Conservation (phyloP, 306 rosid species). For the Chamaecrista fasciculata region DNA sequence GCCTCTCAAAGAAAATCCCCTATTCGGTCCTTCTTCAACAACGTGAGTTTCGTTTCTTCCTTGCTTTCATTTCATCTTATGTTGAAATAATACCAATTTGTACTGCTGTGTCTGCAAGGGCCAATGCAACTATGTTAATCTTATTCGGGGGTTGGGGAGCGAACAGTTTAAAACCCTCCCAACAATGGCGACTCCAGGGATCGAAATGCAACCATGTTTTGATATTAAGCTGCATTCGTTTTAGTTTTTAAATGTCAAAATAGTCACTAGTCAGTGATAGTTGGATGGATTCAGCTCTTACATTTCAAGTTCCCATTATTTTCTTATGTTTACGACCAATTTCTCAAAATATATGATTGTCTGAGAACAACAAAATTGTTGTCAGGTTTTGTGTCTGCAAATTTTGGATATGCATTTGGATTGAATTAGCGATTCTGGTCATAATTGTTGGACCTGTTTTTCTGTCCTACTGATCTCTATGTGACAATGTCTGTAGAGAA, state of each 20-base stretch:
- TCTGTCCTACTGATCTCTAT: constrained; percentile 12
- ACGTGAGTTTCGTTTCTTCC: constrained; percentile 45
- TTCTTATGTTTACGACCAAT: background rate
- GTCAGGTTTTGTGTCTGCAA: background rate
- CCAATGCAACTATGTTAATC: no score
- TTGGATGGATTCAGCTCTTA: background rate
- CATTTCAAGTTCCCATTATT: background rate
- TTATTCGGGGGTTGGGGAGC: no score
- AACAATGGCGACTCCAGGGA: no score
- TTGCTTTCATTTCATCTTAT: background rate
- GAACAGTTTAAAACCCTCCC: no score
- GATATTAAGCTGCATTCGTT: background rate
- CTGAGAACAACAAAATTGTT: background rate
- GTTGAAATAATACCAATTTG: no score
- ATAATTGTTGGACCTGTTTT: constrained; percentile 2
- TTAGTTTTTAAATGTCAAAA: background rate
- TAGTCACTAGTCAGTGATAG: no score
- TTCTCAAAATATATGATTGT: background rate
- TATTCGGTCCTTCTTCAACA: constrained; percentile 75
- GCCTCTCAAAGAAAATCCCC: constrained; percentile 76
- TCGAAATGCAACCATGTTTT: no score
- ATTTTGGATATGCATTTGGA: background rate
- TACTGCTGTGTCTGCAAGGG: no score
- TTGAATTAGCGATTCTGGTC: background rate
- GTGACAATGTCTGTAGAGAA: no score